Evolutionary conservation across 2,329 filamentous ascomycete species (phyloP), one percentile per base, ranked within the genome.

Genomic region (Colletotrichum spaethianum): DNA sequence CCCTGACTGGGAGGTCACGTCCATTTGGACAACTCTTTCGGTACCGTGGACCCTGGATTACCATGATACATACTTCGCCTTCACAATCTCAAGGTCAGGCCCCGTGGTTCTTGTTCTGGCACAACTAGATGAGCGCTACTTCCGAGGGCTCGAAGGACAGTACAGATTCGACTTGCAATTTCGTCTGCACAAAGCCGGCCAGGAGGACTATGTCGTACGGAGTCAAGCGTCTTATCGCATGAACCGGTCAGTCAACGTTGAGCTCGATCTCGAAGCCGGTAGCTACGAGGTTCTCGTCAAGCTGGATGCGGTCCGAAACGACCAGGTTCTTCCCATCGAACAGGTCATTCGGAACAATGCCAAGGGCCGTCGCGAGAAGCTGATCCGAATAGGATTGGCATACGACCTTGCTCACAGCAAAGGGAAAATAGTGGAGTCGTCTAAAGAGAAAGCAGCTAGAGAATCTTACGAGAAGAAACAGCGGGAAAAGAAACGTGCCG

Each of bases 271-370:
- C 33, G 90, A 93, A 26, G 88, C 92, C 0, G 94, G 94, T 14
- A 90, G 88, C 53, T 97, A 97, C 81, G 90, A 89, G 8, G 90
- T 97, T 5, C 86, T 94, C 28, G 88, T 96, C 80, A 94, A 93
- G 78, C 88, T 96, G 70, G 91, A 91, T 9, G 93, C 93, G 1
- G 87, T 87, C 23, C 89, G 92, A n/a, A 79, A 86, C 33, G 82
- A 87, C 11, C 81, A 84, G 0, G 85, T 83, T 1, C 66, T 84
- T 33, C 82, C 84, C 0, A 88, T 93, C 20, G 92, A 94, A 74
- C 88, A 94, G 46, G 90, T 93, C 1, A 89, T 96, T 31, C 88
- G 90, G 61, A 84, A 87, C 9, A 89, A 91, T 67, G 93, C 91
- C 67, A 89, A 89, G 63, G 84, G 84, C 2, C 83, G 87, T 6